Evolutionary conservation across 768 basidiomycete genomes (phyloP).

Genomic region (Trametes sanguinea): DNA sequence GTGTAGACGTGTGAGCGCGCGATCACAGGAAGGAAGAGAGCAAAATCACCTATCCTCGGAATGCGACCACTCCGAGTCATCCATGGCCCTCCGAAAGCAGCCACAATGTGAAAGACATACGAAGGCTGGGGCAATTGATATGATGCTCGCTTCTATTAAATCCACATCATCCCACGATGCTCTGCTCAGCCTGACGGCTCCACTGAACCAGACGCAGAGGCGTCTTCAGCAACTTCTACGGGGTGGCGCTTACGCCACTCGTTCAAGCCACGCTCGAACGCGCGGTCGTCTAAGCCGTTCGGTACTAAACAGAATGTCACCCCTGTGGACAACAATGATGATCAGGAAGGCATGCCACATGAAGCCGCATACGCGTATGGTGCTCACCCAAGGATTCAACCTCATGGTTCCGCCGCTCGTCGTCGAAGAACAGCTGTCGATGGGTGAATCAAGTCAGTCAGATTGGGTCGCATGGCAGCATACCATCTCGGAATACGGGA

Average conservation of each 20-base stretch:
- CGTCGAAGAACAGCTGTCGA: slow-evolving; percentile 52
- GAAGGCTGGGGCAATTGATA: no score
- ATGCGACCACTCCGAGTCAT: not conserved
- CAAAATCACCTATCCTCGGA: not conserved
- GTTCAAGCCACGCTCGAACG: slow-evolving; percentile 69
- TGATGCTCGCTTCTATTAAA: not conserved
- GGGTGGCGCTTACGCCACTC: slow-evolving; percentile 63
- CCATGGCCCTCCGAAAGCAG: not conserved
- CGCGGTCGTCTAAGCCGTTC: slow-evolving; percentile 57
- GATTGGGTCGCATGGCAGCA: slow-evolving; percentile 3
- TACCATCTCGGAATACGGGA: slow-evolving; percentile 57
- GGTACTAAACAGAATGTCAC: slow-evolving; percentile 81
- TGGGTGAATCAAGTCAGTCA: not conserved
- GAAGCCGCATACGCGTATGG: not conserved
- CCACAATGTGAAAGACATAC: not conserved
- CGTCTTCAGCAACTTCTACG: slow-evolving; percentile 28
- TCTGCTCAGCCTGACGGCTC: no score
- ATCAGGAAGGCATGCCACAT: not conserved
- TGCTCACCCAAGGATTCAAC: slow-evolving; percentile 41
- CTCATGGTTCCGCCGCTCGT: slow-evolving; percentile 47
- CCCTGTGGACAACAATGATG: slow-evolving; percentile 43
- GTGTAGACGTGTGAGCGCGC: not conserved
- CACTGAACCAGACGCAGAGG: not conserved
- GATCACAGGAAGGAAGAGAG: not conserved
- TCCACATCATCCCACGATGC: no score